phyloP scores from a whole-genome alignment of 1,284 basidiomycete species.

The Cryptococcus hybrid region DNA sequence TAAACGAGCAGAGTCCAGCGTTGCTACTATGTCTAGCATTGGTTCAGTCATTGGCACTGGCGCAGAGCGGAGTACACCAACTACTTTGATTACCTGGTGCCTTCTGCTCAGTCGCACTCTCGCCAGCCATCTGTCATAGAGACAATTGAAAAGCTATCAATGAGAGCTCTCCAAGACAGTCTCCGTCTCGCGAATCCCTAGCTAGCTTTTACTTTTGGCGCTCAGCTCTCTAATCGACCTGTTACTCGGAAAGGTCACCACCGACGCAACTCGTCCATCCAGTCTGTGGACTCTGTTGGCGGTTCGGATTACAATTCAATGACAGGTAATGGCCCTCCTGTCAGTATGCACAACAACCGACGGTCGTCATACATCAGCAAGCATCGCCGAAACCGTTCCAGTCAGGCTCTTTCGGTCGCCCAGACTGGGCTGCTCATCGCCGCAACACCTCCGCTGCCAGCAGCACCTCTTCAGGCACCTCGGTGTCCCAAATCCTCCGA shows the following conservation, averaged over 20 bases:
- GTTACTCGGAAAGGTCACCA: conserved; percentile 24
- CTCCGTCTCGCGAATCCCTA: conserved; percentile 3
- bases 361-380: conserved; percentile 39
- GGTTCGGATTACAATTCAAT: conserved; percentile 9
- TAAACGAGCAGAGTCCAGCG: conserved; percentile 62
- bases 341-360: conserved; percentile 65
- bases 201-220: conserved; percentile 1
- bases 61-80: conserved; percentile 64
- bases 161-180: conserved; percentile 2
- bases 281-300: conserved; percentile 50
- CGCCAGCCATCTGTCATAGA: conserved; percentile 5
- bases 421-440: conserved; percentile 62
- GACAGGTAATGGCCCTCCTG: conserved; percentile 55
- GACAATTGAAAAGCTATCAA: conserved; percentile 59
- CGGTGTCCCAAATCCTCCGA: conserved; percentile 59
- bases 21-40: conserved; percentile 77
- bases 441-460: conserved; percentile 61
- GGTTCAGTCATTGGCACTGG: conserved; percentile 61
- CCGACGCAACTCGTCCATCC: conserved; percentile 55
- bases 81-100: conserved; percentile 52
- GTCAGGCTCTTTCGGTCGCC: conserved; percentile 60
- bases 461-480: conserved; percentile 65
- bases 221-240: conserved; percentile 2
- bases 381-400: conserved; percentile 52
- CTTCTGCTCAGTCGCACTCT: conserved; percentile 8